Base-by-base conservation (phyloP, 257 asterid species). In the Ocimum tenuiflorum region DNA sequence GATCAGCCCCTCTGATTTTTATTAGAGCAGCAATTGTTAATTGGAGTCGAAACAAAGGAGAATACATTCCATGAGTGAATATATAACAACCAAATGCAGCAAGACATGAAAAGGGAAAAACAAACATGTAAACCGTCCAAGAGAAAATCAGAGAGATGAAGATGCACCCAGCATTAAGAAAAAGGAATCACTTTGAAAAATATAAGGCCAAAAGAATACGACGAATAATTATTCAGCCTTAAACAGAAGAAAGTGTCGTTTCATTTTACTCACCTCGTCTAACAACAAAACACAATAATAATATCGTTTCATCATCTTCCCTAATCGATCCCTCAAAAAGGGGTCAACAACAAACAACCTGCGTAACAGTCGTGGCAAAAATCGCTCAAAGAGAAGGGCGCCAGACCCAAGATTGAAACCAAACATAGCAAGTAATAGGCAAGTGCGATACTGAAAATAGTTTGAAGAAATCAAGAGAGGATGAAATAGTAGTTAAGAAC, bases 1-100 rank as follows among this genome's bases (percentile, higher is more conserved):
- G 49, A 72, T 78, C 75, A 88, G 52, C 0, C n/a, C 76, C 67
- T 36, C 95, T 87, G 77, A 13, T 52, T 20, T 38, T 45, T 9
- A 11, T 17, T 13, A 12, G 29, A 63, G 19, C 6, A 43, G 27
- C 12, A 51, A 42, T 42, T 10, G 18, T 22, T 27, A 41, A 0
- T n/a, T 38, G 29, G 41, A 63, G 7, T 6, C 10, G 39, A 61
- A 12, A 29, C 8, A 29, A 18, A 14, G 27, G 15, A 51, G 17
- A 23, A 31, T 18, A 10, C 9, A 35, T 11, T 33, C 17, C 46
- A 35, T 18, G 14, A 19, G 31, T 27, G 31, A 4, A 27, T 27
- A n/a, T 2, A 4, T 10, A 13, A 33, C 52, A 57, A 19, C 27
- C 19, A 47, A 18, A 23, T 9, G 18, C 7, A 20, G 13, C 12